These are phyloP conservation scores for Magnolia kwangsiensis DNA, from an alignment of 164 flowering plant species.

Conservation along the genomic window DNA sequence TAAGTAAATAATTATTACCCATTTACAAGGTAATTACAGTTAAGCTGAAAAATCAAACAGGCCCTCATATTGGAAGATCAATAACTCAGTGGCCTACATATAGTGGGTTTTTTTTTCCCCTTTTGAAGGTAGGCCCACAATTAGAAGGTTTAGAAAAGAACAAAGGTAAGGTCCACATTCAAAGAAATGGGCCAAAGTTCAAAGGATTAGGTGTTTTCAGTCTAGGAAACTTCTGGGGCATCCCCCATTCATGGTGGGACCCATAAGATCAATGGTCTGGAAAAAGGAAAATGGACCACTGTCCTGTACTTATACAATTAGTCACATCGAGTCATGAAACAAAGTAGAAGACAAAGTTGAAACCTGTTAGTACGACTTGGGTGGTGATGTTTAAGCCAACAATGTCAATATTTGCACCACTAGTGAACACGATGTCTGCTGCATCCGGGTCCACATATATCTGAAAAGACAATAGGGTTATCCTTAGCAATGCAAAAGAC, in stretches of 20 bases:
- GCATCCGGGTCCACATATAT: constrained; percentile 98
- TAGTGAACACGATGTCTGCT: constrained; percentile 92
- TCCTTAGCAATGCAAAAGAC: not conserved
- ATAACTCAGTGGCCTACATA: too few relatives aligned
- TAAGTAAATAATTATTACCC: too few relatives aligned
- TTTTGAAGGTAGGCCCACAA: too few relatives aligned
- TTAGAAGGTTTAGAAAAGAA: too few relatives aligned
- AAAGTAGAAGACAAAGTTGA: not conserved
- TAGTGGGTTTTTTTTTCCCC: too few relatives aligned
- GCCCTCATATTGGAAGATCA: too few relatives aligned
- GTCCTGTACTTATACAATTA: not conserved
- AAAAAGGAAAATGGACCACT: not conserved
- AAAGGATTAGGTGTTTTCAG: too few relatives aligned
- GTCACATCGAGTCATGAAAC: not conserved
- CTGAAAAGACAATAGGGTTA: constrained; percentile 31
- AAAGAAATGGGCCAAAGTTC: too few relatives aligned
- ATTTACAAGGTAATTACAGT: too few relatives aligned
- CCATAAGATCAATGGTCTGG: not conserved
- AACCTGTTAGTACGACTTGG: constrained; percentile 81
- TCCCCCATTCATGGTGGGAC: not conserved
- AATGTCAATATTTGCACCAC: constrained; percentile 81
- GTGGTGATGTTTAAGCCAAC: constrained; percentile 97
- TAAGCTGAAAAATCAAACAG: too few relatives aligned
- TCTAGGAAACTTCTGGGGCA: not conserved
- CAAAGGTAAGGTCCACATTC: too few relatives aligned